Percentiles rank a stretch among this genome's conserved stretches.
These are phyloP conservation scores for Clathrospora elynae DNA, from an alignment of 2,329 filamentous ascomycete genomes.

Conservation along the genomic window DNA sequence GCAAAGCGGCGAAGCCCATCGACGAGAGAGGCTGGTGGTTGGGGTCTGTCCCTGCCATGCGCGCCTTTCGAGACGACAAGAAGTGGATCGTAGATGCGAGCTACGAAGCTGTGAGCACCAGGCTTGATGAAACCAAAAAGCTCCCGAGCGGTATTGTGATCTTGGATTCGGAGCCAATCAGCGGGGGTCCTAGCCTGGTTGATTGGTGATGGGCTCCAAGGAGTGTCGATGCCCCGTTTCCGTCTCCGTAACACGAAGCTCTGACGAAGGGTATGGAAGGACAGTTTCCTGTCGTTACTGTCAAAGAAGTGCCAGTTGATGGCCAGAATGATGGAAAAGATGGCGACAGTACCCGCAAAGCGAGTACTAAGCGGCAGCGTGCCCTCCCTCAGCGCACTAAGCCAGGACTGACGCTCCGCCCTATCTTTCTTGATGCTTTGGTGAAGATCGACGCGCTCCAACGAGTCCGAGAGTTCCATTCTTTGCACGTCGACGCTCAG, in stretches of 20 bases:
- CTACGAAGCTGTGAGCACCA: conserved; percentile 70
- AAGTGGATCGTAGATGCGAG: conserved; percentile 74
- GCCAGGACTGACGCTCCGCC: conserved; percentile 59
- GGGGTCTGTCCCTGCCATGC: conserved; percentile 63
- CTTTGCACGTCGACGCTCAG: conserved; percentile 78
- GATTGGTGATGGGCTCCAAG: conserved; percentile 59
- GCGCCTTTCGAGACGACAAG: conserved; percentile 73
- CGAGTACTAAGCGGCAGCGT: conserved; percentile 71
- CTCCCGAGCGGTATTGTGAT: conserved; percentile 77
- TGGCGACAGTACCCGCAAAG: conserved; percentile 74
- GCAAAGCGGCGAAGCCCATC: conserved; percentile 56
- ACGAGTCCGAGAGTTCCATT: conserved; percentile 74
- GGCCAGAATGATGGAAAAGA: conserved; percentile 72
- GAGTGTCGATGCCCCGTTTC: conserved; percentile 18
- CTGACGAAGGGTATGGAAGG: conserved; percentile 29
- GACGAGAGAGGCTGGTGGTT: conserved; percentile 56
- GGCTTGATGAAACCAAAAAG: conserved; percentile 78
- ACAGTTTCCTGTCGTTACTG: conserved; percentile 52
- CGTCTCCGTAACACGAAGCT: conserved; percentile 30
- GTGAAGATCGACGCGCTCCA: conserved; percentile 54
- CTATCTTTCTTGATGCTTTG: conserved; percentile 55
- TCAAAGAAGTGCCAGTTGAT: conserved; percentile 81
- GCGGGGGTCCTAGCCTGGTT: conserved; percentile 77
- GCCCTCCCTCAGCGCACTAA: conserved; percentile 66
- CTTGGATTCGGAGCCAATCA: conserved; percentile 77